Base-by-base conservation (phyloP, 2,329 filamentous ascomycete genomes). In the Colletotrichum costaricense region DNA sequence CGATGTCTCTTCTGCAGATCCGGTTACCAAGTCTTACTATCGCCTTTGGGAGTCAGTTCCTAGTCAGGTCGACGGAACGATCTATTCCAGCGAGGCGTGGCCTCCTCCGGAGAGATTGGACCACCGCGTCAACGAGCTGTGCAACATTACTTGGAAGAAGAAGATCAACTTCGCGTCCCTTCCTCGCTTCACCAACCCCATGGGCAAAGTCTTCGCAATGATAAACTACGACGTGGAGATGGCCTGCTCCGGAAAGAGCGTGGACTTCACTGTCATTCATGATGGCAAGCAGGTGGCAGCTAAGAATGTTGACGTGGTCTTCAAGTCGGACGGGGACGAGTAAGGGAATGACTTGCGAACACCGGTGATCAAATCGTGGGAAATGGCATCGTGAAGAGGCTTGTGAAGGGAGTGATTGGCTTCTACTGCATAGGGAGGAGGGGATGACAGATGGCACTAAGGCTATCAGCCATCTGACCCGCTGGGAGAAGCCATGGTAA, bases 261-360 rank as follows among this genome's bases (percentile, higher is more conserved):
- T 77, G 2, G 78, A 80, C 42, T 80, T 81, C 14, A 54, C 72
- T 0, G 14, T 79, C 2, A 68, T 73, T 2, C 63, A 76, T 0
- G 1, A 76, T 1, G 76, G 72, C 0, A 65, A 75, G 3, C 71
- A 62, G 0, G 70, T 81, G 0, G 78, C 74, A 0, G 68, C 64
- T 0, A 63, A 73, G 19, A 76, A 77, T 16, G 59, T 81, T 0
- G 55, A 73, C 0, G 75, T 81, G 1, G 33, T 76, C 0, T 81
- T 79, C 28, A 60, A 68, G 16, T 5, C 16, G 5, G 22, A 58
- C 28, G 52, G 33, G 1, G 16, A 57, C 14, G 16, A 57, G 14
- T 33, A 5, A 57, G 0, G 16, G 38, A 19, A 42, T 42, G 38
- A 5, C 38, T 42, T 42, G 5, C 38, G 16, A 19, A 6, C 3